Percentiles rank a stretch among this genome's conserved stretches.
Conservation (phyloP, 371 early-diverging fungal species). For the Chytridium lagenaria region DNA sequence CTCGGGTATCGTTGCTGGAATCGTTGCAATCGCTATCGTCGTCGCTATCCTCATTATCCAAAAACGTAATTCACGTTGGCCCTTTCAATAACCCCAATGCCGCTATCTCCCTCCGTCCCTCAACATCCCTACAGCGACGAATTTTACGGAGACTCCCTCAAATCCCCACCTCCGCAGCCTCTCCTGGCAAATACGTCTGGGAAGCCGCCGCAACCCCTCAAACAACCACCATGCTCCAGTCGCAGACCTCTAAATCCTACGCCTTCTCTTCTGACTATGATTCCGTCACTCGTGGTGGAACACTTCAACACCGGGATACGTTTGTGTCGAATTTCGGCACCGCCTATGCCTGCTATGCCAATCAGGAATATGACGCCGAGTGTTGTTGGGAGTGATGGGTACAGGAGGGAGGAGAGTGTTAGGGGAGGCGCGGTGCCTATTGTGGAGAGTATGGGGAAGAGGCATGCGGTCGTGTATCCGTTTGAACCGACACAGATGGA, state of each 20-base stretch:
- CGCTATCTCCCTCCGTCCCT: neutral
- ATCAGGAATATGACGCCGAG: neutral
- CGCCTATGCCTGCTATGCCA: neutral
- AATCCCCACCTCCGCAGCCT: neutral
- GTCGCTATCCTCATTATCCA: conserved; percentile 14
- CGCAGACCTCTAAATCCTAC: conserved; percentile 9
- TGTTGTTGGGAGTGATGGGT: neutral
- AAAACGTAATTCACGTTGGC: neutral
- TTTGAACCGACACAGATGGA: conserved; percentile 39
- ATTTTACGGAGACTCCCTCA: neutral
- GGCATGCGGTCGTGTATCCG: conserved; percentile 32
- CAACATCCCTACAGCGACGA: neutral
- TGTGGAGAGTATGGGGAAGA: conserved; percentile 21
- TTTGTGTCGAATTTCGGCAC: neutral
- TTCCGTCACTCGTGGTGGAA: conserved; percentile 1
- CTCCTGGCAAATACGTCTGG: conserved; percentile 5
- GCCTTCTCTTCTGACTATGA: conserved; percentile 7
- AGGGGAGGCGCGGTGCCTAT: conserved; percentile 13
- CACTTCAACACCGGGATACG: neutral
- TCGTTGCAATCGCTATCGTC: neutral
- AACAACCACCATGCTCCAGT: neutral
- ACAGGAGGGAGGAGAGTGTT: neutral
- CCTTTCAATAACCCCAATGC: neutral
- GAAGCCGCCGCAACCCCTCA: neutral
- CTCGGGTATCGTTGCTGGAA: neutral